Evolutionary conservation across 352 stramenopile genomes (phyloP).

Genomic region (Pythium chondricola): DNA sequence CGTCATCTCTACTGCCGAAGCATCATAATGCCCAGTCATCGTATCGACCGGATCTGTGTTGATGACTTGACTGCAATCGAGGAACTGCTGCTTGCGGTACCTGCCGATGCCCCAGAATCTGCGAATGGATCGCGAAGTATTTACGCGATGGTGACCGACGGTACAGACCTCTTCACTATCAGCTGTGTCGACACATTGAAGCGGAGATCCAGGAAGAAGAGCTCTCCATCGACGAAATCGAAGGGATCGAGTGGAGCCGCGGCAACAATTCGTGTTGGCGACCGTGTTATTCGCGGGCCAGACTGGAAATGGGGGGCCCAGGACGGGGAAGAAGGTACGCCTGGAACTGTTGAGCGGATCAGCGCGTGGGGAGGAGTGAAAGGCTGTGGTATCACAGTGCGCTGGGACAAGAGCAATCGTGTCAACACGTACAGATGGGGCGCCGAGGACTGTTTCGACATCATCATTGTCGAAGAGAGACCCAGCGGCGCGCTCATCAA

Average conservation of each 20-base stretch:
- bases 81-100: conserved; percentile 50
- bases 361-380: conserved; percentile 73
- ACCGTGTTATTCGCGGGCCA: conserved; percentile 63
- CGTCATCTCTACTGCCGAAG: conserved; percentile 64
- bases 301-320: conserved; percentile 83
- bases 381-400: conserved; percentile 69
- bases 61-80: conserved; percentile 36
- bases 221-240: conserved; percentile 4
- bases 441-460: conserved; percentile 68
- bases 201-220: conserved; percentile 11
- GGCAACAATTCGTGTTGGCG: conserved; percentile 39
- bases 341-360: conserved; percentile 70
- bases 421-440: conserved; percentile 83
- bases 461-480: conserved; percentile 63
- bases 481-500: conserved; percentile 35
- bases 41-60: conserved; percentile 54
- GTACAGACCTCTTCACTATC: conserved; percentile 51
- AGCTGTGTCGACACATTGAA: conserved; percentile 62
- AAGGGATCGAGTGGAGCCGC: conserved; percentile 5
- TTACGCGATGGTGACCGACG: conserved; percentile 69
- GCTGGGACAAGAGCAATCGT: conserved; percentile 79
- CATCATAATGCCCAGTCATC: conserved; percentile 55
- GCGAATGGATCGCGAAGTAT: conserved; percentile 48
- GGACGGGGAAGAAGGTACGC: conserved; percentile 53
- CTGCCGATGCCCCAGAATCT: conserved; percentile 24